These are phyloP conservation scores for Sporothrix humicola DNA, from an alignment of 2,329 filamentous ascomycete species.

Conservation along the genomic window DNA sequence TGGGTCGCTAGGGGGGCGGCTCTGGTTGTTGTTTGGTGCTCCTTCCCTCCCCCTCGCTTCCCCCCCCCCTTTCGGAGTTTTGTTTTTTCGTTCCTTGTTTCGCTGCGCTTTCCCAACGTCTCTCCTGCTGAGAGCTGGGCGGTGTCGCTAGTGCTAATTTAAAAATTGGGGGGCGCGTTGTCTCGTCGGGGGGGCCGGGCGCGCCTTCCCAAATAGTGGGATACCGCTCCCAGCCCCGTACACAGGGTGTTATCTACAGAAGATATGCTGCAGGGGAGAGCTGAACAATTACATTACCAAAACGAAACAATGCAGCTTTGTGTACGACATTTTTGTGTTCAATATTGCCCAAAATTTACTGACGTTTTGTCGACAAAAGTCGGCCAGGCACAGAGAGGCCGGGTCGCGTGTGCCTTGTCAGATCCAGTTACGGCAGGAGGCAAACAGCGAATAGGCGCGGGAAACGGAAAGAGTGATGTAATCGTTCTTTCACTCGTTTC, in stretches of 20 bases:
- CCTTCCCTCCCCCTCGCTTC: slow-evolving; percentile 11
- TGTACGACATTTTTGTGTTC: not conserved
- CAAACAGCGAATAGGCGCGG: not conserved
- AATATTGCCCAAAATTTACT: not conserved
- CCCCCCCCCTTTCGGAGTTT: slow-evolving; percentile 35
- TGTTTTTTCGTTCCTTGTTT: slow-evolving; percentile 39
- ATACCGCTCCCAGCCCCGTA: slow-evolving; percentile 4
- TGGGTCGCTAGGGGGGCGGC: slow-evolving; percentile 21
- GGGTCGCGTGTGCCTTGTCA: slow-evolving; percentile 24
- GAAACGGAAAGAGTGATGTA: not conserved
- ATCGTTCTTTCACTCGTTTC: not conserved
- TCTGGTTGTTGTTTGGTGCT: slow-evolving; percentile 32
- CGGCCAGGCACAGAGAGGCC: not conserved
- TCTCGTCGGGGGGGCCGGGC: slow-evolving; percentile 22
- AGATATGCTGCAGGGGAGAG: not conserved
- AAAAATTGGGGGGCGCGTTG: slow-evolving; percentile 12
- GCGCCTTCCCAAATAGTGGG: slow-evolving; percentile 28
- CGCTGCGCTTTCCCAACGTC: not conserved
- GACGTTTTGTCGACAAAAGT: not conserved
- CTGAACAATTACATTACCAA: not conserved
- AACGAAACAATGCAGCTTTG: not conserved
- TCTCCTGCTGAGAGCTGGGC: not conserved
- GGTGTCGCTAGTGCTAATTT: slow-evolving; percentile 28
- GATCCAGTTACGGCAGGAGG: not conserved
- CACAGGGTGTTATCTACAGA: slow-evolving; percentile 8